Base-by-base conservation (phyloP, 306 rosid species). In the Lupinus albus region DNA sequence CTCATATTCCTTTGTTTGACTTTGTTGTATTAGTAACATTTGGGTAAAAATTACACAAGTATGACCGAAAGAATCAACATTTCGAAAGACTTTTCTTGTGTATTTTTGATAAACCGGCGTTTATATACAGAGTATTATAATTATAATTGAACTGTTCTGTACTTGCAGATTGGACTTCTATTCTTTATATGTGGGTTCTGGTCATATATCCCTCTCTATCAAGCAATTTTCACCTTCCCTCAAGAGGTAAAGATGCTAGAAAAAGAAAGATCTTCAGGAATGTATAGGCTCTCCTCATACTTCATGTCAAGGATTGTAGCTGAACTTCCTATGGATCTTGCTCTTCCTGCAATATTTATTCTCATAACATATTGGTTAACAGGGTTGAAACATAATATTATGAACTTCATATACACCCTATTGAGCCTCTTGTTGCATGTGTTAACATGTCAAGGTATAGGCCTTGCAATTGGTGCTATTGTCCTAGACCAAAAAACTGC, bases 251-350 rank as follows among this genome's bases (percentile, higher is more conserved):
- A 42, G 79, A 86, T 84, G 58, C 79, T 88, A 0, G 53, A 77
- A 15, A 88, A 85, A 51, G 95, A 85, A 57, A 46, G 95, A 46
- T 64, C 84, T 11, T 88, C 87, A 0, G 89, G 95, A 61, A 88
- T 85, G 72, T 86, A 88, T 78, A 59, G 82, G 6, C 92, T 88
- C 30, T 86, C 92, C 0, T 80, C 95, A 35, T 88, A 84, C 69
- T 84, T 80, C 81, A 44, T 84, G 18, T 78, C 88, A 14, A 78
- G 71, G 7, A 71, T 47, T 1, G 56, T 56, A 0, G 79, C 48
- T 4, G 88, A 86, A 47, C 85, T 88, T 32, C 88, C 95, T 2
- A 86, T 86, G 85, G 95, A 86, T 38, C 88, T 82, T 7, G 50
- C 58, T 5, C 88, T 84, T 3, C 89, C 95, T 21, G 72, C 84